phyloP scores from a whole-genome alignment of 768 basidiomycete genomes.

The Phaeotremella skinneri region DNA sequence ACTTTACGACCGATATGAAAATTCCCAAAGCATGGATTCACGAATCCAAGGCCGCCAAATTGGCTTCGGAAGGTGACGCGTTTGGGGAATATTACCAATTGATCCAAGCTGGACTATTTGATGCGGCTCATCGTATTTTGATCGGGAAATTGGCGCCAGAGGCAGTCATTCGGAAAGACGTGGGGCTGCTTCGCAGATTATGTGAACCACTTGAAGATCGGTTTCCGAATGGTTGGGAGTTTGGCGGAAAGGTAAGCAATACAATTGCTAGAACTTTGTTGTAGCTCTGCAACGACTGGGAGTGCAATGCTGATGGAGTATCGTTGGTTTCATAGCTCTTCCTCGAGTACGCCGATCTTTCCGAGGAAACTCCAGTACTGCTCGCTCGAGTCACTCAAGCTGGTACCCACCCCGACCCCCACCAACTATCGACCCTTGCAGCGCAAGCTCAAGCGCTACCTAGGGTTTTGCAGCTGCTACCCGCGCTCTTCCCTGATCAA shows the following conservation, averaged over 20 bases:
- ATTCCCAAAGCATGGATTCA: conserved; percentile 85
- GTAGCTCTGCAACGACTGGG: conserved; percentile 12
- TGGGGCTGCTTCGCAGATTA: conserved; percentile 64
- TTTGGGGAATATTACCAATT: conserved; percentile 76
- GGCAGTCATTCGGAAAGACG: conserved; percentile 68
- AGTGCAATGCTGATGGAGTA: conserved; percentile 2
- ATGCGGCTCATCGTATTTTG: conserved; percentile 79
- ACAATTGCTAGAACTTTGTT: too few relatives aligned
- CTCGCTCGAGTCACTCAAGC: conserved; percentile 11
- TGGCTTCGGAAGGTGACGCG: conserved; percentile 62
- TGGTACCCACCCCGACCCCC: background rate
- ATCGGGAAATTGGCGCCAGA: conserved; percentile 84
- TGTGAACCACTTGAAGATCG: conserved; percentile 65
- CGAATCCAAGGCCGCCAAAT: conserved; percentile 76
- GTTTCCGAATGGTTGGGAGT: conserved; percentile 71
- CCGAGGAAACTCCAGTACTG: conserved; percentile 23
- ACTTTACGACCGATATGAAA: conserved; percentile 65
- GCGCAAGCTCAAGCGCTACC: conserved; percentile 23
- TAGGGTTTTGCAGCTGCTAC: conserved; percentile 34
- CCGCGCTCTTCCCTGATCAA: conserved; percentile 37
- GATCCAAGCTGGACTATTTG: conserved; percentile 65
- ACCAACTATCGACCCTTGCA: conserved; percentile 8
- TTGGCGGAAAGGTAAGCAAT: conserved; percentile 70
- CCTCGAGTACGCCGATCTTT: conserved; percentile 37
- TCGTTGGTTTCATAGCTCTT: conserved; percentile 34